A percentile compares a stretch with the other conserved stretches of the same genome.
These are phyloP conservation scores for Smallanthus sonchifolius DNA, from an alignment of 129 eudicot species.

Conservation along the genomic window DNA sequence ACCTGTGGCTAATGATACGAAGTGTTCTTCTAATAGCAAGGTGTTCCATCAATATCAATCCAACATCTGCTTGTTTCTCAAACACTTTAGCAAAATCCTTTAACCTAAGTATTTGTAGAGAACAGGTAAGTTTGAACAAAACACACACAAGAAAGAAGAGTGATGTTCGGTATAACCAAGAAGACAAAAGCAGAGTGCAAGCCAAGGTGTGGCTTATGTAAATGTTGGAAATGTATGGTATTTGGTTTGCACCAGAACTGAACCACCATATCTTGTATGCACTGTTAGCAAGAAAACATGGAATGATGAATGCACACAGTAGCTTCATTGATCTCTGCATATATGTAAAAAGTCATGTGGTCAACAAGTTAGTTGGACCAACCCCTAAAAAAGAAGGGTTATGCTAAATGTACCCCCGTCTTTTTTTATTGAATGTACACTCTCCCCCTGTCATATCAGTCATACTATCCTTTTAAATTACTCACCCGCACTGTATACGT, in stretches of 20 bases:
- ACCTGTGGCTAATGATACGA: slow-evolving; percentile 82
- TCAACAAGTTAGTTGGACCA: slow-evolving; percentile 9
- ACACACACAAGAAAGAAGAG: slow-evolving; percentile 74
- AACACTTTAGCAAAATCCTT: slow-evolving; percentile 77
- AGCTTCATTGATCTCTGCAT: slow-evolving; percentile 85
- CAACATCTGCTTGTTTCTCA: slow-evolving; percentile 65
- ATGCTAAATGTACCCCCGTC: no score
- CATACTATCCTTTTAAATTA: no score
- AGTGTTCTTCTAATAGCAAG: slow-evolving; percentile 72
- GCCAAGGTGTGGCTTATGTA: slow-evolving; percentile 55
- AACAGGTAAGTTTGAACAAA: slow-evolving; percentile 70
- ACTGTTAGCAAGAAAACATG: slow-evolving; percentile 63
- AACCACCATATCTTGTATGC: slow-evolving; percentile 93
- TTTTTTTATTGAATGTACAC: no score
- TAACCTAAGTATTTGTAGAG: slow-evolving; percentile 69
- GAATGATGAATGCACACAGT: slow-evolving; percentile 66
- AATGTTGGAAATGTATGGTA: slow-evolving; percentile 56
- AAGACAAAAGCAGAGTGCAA: slow-evolving; percentile 52
- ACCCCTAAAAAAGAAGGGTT: neutral
- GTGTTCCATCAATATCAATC: slow-evolving; percentile 59
- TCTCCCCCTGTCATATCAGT: no score
- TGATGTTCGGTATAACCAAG: slow-evolving; percentile 84
- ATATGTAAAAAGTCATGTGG: neutral
- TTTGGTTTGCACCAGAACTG: slow-evolving; percentile 57
- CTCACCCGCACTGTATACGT: no score